phyloP scores from a whole-genome alignment of 805 yeast species.

The Lipomyces starkeyi region DNA sequence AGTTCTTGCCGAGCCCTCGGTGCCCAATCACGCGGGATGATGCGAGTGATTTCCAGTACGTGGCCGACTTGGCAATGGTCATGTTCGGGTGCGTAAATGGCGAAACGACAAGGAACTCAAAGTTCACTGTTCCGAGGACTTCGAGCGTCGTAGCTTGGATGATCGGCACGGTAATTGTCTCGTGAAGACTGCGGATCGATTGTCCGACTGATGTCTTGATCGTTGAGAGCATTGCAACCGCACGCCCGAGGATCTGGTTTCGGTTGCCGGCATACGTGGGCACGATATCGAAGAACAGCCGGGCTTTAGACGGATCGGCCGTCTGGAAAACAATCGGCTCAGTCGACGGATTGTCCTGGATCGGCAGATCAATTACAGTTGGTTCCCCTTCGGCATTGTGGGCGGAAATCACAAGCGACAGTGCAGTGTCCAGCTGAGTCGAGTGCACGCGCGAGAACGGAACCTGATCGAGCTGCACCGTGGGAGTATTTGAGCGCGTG shows the following conservation, averaged over 20 bases:
- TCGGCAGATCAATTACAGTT: constrained; percentile 79
- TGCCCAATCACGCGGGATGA: constrained; percentile 94
- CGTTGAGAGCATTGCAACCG: constrained; percentile 71
- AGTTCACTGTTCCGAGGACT: constrained; percentile 75
- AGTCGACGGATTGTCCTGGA: constrained; percentile 65
- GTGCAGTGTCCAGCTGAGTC: constrained; percentile 88
- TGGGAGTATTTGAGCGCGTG: constrained; percentile 60
- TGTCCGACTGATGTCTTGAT: constrained; percentile 71
- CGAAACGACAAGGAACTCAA: constrained; percentile 72
- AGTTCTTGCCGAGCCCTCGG: constrained; percentile 91
- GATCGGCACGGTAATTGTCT: constrained; percentile 72
- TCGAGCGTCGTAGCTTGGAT: constrained; percentile 73
- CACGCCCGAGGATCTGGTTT: constrained; percentile 73
- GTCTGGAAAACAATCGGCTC: constrained; percentile 77
- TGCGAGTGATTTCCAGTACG: constrained; percentile 90
- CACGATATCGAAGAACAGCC: constrained; percentile 81
- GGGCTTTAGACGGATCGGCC: constrained; percentile 51
- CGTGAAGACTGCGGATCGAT: constrained; percentile 68
- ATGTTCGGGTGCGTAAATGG: constrained; percentile 76
- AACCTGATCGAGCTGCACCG: constrained; percentile 73
- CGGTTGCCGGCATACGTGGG: constrained; percentile 67
- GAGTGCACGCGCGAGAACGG: constrained; percentile 75
- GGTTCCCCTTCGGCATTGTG: constrained; percentile 54
- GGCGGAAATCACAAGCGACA: constrained; percentile 70
- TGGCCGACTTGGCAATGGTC: constrained; percentile 67